phyloP scores from a whole-genome alignment of 352 stramenopile species.

The Phytophthora litchii region DNA sequence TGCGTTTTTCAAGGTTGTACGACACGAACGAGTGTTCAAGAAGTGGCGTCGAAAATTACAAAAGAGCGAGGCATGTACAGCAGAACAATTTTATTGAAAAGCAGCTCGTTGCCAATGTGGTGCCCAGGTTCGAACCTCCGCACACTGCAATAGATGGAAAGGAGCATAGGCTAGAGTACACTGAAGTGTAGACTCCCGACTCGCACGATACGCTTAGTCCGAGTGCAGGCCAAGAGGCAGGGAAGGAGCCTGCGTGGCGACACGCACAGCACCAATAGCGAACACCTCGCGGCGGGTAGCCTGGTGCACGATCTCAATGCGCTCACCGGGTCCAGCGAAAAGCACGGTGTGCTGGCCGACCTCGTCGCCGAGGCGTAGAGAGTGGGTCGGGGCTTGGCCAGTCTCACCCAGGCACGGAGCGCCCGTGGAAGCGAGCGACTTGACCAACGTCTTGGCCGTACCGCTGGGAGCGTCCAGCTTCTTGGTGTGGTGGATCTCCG shows the following conservation, averaged over 20 bases:
- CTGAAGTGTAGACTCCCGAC: constrained; percentile 12
- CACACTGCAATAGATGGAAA: constrained; percentile 19
- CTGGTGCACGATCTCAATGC: constrained; percentile 87
- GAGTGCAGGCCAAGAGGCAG: constrained; percentile 66
- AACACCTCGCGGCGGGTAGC: constrained; percentile 83
- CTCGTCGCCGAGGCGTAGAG: constrained; percentile 79
- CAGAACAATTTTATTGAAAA: constrained; percentile 34
- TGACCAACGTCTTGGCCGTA: constrained; percentile 81
- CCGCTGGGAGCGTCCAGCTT: constrained; percentile 85
- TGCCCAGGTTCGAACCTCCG: background rate
- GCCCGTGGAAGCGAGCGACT: constrained; percentile 65
- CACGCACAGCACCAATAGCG: constrained; percentile 73
- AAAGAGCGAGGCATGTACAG: constrained; percentile 7
- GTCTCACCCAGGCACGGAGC: constrained; percentile 54
- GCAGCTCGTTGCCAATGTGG: constrained; percentile 15
- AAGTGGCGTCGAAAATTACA: no score
- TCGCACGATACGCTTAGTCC: constrained; percentile 42
- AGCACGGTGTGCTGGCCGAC: constrained; percentile 85
- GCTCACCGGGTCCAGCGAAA: constrained; percentile 78
- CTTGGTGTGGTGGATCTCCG: constrained; percentile 87
- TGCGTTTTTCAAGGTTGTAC: no score
- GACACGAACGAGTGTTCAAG: no score
- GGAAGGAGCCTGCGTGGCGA: constrained; percentile 57
- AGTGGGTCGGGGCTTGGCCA: constrained; percentile 62
- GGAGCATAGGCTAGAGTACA: constrained; percentile 32